Base-by-base conservation (phyloP, 148 eudicot species). In the Camellia sinensis region DNA sequence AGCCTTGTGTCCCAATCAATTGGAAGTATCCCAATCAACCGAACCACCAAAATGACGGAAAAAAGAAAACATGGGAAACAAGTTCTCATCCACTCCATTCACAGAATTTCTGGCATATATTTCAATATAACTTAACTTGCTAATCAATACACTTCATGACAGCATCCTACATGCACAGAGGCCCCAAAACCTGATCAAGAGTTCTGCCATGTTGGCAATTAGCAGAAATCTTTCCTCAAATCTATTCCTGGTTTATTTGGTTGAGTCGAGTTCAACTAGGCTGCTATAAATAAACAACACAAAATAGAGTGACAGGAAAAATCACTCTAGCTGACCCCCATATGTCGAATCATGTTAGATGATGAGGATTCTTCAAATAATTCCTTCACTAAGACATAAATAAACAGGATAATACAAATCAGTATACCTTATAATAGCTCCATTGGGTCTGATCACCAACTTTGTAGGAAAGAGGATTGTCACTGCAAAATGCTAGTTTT, bases 401-500 rank as follows among this genome's bases (percentile, higher is more conserved):
- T 6, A 64, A 64, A 40, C 48, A 9, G 12, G 5, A 40, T 18
- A 40, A 67, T 40, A 67, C 48, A 67, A 67, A 41, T 7, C 71
- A 46, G 56, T 62, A 22, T 76, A 81, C 83, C 83, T 81, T 81
- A 50, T 81, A 81, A 48, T 81, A 81, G 80, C 83, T 81, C 83
- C 80, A 81, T 43, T 76, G 67, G n/a, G 83, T 76, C 70, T 70
- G 46, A 70, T 76, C 80, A 71, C 52, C 73, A 50, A 56, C 60
- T 60, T 81, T 76, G 53, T 81, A 81, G 6, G 80, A 68, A 1
- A 88, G 82, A 13, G 87, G 93, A 72, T 83, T 74, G 73, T 88
- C 91, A 80, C 93, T 88, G 76, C 87, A 74, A 71, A 90, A 90
- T 64, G 84, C 91, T 4, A 90, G 82, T 80, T 90, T 82, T 46